Conservation (phyloP, 208 protist species). For the Angomonas desouzai region DNA sequence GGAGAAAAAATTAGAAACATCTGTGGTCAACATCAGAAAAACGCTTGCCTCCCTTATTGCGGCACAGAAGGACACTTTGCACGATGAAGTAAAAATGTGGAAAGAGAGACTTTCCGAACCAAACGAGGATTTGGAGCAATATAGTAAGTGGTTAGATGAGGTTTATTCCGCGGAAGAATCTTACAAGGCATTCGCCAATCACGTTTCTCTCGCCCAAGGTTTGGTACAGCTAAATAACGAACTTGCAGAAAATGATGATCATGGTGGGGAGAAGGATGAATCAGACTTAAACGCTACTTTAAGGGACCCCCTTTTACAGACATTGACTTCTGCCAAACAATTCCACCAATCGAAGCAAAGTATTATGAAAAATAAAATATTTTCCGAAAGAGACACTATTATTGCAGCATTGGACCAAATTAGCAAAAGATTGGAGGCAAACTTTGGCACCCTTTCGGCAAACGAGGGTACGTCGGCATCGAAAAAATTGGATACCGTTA, state of each 20-base stretch:
- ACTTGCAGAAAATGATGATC: constrained; percentile 26
- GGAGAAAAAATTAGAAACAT: constrained; percentile 25
- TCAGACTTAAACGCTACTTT: constrained; percentile 27
- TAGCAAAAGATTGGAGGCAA: constrained; percentile 26
- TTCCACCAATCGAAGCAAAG: constrained; percentile 25
- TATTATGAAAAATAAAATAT: constrained; percentile 31
- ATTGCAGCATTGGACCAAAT: constrained; percentile 24
- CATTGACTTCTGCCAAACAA: constrained; percentile 31
- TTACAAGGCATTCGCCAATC: constrained; percentile 31
- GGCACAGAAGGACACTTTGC: constrained; percentile 23
- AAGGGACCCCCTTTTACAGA: constrained; percentile 30
- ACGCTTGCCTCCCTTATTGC: constrained; percentile 27
- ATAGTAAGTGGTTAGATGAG: constrained; percentile 39
- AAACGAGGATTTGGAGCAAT: constrained; percentile 28
- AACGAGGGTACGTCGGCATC: constrained; percentile 39
- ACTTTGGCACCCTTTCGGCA: constrained; percentile 33
- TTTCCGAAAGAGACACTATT: constrained; percentile 26
- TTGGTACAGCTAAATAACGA: constrained; percentile 35
- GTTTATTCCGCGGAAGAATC: constrained; percentile 29
- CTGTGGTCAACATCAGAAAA: constrained; percentile 34
- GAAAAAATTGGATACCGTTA: constrained; percentile 46
- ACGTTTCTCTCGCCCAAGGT: constrained; percentile 41
- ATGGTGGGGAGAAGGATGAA: not conserved
- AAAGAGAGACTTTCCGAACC: constrained; percentile 30
- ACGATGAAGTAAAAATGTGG: constrained; percentile 27